phyloP scores from a whole-genome alignment of 2,329 filamentous ascomycete species.

The Diplodia scrobiculata region DNA sequence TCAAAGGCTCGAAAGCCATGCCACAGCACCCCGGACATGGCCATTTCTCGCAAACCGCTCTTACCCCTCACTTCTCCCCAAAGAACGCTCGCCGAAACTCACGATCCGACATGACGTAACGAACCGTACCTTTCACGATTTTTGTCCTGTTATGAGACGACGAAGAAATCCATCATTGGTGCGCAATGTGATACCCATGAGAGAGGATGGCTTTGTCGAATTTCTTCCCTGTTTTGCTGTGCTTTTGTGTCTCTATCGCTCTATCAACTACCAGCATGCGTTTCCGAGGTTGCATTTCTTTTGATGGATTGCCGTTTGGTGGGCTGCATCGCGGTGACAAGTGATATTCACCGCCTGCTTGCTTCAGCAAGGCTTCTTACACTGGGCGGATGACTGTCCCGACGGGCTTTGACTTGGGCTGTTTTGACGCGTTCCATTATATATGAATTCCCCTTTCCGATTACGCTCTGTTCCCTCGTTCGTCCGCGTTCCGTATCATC shows the following conservation, averaged over 20 bases:
- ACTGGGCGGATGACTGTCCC: conserved; percentile 17
- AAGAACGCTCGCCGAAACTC: conserved; percentile 23
- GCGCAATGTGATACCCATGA: conserved; percentile 39
- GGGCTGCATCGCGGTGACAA: conserved; percentile 18
- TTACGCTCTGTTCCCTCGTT: not conserved
- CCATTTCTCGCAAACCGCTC: conserved; percentile 1
- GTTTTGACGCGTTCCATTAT: not conserved
- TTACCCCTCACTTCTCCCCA: not conserved
- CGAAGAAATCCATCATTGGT: conserved; percentile 36
- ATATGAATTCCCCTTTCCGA: not conserved
- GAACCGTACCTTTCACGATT: conserved; percentile 30
- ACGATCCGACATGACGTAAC: conserved; percentile 30
- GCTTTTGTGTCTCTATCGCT: conserved; percentile 5
- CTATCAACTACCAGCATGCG: conserved; percentile 11
- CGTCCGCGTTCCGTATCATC: not conserved
- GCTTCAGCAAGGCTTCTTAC: conserved; percentile 19
- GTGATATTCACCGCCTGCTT: conserved; percentile 9
- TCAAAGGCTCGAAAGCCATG: too few relatives aligned
- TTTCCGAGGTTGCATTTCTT: conserved; percentile 15
- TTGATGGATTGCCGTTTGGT: not conserved
- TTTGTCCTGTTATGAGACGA: conserved; percentile 32
- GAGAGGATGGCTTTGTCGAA: conserved; percentile 35
- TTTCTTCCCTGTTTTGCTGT: conserved; percentile 26
- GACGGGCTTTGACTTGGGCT: not conserved
- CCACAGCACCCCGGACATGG: conserved; percentile 31